Evolutionary conservation across 805 yeast genomes (phyloP).

Genomic region (Cyberlindnera xishuangbannaensis): DNA sequence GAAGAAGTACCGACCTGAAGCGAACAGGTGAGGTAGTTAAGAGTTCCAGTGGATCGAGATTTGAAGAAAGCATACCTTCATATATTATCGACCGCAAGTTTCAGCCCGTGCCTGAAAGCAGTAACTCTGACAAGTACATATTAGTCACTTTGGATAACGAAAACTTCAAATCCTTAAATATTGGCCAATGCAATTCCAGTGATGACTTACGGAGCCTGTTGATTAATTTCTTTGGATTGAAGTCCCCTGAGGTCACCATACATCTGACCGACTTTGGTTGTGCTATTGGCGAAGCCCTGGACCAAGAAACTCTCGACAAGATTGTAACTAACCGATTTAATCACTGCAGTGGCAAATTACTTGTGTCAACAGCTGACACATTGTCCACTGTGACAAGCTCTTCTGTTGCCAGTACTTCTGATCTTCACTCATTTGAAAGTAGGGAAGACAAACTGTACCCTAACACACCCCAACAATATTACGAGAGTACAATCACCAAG

Average conservation of each 20-base stretch:
- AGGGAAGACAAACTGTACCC: conserved; percentile 44
- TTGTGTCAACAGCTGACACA: conserved; percentile 27
- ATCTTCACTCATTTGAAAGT: conserved; percentile 47
- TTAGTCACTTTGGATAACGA: conserved; percentile 62
- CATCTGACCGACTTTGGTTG: conserved; percentile 68
- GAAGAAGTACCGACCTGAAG: conserved; percentile 5
- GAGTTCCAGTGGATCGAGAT: conserved; percentile 5
- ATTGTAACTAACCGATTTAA: conserved; percentile 32
- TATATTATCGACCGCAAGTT: conserved; percentile 30
- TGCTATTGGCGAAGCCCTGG: conserved; percentile 49
- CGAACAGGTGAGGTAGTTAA: conserved; percentile 3
- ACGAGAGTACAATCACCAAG: conserved; percentile 36
- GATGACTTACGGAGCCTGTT: conserved; percentile 36
- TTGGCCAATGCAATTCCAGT: conserved; percentile 26
- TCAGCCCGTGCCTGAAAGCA: conserved; percentile 31
- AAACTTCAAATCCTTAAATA: conserved; percentile 45
- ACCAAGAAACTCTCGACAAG: conserved; percentile 39
- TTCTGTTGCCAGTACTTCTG: conserved; percentile 36
- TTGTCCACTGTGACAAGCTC: conserved; percentile 38
- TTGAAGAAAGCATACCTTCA: conserved; percentile 10
- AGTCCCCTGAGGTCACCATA: conserved; percentile 28
- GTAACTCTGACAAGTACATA: conserved; percentile 33
- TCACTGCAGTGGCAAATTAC: conserved; percentile 30
- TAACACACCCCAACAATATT: conserved; percentile 63
- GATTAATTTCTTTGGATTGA: conserved; percentile 29